Conservation (phyloP, 305 asterid genomes). For the Salvia sclarea region DNA sequence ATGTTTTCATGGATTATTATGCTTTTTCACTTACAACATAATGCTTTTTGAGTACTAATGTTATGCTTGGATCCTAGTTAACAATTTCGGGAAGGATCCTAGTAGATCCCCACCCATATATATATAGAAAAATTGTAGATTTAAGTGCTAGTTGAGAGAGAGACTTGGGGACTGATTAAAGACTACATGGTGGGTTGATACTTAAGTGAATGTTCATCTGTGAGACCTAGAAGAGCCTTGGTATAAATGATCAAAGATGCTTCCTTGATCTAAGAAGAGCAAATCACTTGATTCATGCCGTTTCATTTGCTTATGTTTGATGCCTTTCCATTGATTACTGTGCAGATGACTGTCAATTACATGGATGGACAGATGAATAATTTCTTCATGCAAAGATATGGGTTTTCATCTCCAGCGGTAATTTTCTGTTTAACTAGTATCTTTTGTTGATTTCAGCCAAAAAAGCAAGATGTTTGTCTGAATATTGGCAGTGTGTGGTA, state of each 20-base stretch:
- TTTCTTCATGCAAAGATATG: slow-evolving; percentile 83
- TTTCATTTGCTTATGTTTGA: slow-evolving; percentile 30
- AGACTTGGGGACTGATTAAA: slow-evolving; percentile 18
- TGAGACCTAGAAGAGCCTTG: not conserved
- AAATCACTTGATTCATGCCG: not conserved
- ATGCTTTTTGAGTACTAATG: too few relatives aligned
- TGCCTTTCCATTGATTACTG: slow-evolving; percentile 27
- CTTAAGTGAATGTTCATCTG: slow-evolving; percentile 7
- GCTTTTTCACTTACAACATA: too few relatives aligned
- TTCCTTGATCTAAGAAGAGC: slow-evolving; percentile 25
- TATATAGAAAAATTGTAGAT: slow-evolving; percentile 13
- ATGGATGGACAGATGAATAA: slow-evolving; percentile 70
- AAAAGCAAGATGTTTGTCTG: not conserved
- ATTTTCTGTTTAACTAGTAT: slow-evolving; percentile 25
- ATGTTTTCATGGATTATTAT: too few relatives aligned
- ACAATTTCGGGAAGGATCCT: too few relatives aligned
- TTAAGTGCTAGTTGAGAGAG: not conserved
- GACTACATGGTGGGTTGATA: not conserved
- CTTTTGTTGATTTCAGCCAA: not conserved
- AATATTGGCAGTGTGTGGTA: slow-evolving; percentile 11
- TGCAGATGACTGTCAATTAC: slow-evolving; percentile 96
- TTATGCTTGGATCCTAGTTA: too few relatives aligned
- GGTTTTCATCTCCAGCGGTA: slow-evolving; percentile 97
- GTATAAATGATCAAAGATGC: slow-evolving; percentile 10
- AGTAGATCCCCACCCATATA: too few relatives aligned